These are phyloP conservation scores for Smittium culicis DNA, from an alignment of 371 early-diverging fungal species.

Conservation along the genomic window DNA sequence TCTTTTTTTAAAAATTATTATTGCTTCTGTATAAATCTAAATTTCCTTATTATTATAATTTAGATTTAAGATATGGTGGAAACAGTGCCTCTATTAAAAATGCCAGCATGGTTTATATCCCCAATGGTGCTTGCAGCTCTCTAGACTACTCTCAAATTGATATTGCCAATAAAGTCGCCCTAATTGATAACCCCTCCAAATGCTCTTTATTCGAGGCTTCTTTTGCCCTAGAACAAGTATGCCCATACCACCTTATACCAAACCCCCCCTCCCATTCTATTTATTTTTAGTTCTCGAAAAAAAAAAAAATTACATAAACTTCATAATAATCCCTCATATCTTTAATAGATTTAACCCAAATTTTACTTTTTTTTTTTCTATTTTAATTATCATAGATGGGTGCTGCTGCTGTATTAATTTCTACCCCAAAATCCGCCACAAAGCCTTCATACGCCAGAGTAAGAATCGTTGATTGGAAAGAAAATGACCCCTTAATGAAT, in stretches of 20 bases:
- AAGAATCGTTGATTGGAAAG: conserved; percentile 30
- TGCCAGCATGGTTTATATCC: conserved; percentile 13
- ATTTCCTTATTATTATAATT: conserved; percentile 11
- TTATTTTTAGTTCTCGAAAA: no score
- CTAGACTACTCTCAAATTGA: conserved; percentile 1
- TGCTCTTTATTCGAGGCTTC: conserved; percentile 28
- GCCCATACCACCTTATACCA: no score
- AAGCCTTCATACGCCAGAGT: conserved; percentile 22
- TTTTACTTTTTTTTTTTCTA: conserved; percentile 4
- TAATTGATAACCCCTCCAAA: conserved; percentile 11
- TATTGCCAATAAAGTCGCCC: conserved; percentile 16
- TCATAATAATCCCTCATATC: neutral
- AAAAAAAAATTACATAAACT: no score
- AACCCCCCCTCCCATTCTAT: conserved; percentile 19
- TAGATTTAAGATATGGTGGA: conserved; percentile 26
- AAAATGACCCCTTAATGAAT: conserved; percentile 27
- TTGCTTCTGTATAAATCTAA: neutral
- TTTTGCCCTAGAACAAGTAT: conserved; percentile 19
- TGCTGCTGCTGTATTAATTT: conserved; percentile 8
- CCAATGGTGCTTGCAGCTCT: conserved; percentile 16
- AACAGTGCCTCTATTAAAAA: conserved; percentile 15
- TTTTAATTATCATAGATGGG: neutral
- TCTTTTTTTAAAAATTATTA: neutral
- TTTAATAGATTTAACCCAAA: neutral
- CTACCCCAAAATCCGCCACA: conserved; percentile 5